A percentile compares a stretch with the other conserved stretches of the same genome.
These are phyloP conservation scores for Neurospora pannonica DNA, from an alignment of 495 filamentous ascomycete genomes.

Conservation along the genomic window DNA sequence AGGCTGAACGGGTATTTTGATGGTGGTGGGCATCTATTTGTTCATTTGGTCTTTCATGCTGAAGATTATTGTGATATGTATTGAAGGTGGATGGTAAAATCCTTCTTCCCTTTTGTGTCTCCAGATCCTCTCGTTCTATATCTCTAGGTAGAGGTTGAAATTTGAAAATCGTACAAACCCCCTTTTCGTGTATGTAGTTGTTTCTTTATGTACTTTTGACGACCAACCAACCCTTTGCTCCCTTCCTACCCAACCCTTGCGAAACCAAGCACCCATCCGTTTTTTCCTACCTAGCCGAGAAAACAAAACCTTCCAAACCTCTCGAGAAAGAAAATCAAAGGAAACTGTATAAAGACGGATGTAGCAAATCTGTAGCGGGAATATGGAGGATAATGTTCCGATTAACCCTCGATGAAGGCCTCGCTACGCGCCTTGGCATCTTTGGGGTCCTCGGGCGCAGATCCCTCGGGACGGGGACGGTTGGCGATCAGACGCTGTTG, in stretches of 20 bases:
- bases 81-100: neutral
- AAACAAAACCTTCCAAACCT: neutral
- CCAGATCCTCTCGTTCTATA: neutral
- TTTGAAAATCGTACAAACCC: neutral
- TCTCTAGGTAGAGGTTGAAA: neutral
- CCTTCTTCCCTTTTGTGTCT: neutral
- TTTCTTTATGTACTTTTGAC: neutral
- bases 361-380: neutral
- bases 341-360: neutral
- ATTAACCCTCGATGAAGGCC: constrained; percentile 27
- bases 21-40: neutral
- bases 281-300: neutral
- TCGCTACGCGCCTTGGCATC: constrained; percentile 27
- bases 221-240: neutral
- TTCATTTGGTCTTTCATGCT: neutral
- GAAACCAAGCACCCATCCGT: neutral
- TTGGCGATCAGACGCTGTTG: constrained; percentile 34
- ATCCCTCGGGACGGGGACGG: constrained; percentile 18
- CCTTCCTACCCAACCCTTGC: neutral
- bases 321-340: neutral
- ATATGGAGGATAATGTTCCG: neutral
- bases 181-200: neutral
- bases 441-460: constrained; percentile 19
- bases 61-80: neutral
- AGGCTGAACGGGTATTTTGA: neutral